Conservation (phyloP, 164 flowering plant genomes). For the Vitis rotundifolia region DNA sequence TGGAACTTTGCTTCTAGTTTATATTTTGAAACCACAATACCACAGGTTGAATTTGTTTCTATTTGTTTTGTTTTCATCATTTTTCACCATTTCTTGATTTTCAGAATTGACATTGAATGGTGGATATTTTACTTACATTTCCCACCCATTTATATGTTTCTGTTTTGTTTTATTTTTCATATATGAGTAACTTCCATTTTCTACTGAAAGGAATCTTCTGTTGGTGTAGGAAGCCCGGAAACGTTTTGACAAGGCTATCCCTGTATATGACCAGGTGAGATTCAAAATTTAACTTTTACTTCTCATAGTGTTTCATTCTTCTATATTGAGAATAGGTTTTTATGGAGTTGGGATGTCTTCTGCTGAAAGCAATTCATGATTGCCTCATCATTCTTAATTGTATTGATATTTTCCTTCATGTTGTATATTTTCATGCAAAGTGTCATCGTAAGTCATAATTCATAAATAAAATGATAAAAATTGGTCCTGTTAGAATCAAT, state of each 20-base stretch:
- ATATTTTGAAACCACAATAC: too few relatives aligned
- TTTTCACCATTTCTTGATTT: not conserved
- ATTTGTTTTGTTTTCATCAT: too few relatives aligned
- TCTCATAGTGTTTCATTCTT: not conserved
- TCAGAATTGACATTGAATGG: not conserved
- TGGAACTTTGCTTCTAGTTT: too few relatives aligned
- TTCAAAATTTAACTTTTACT: not conserved
- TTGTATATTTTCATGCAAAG: not conserved
- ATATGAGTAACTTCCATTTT: not conserved
- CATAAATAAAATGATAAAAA: not conserved
- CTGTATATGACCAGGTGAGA: conserved; percentile 65
- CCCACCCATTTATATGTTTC: not conserved
- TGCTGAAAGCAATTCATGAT: not conserved
- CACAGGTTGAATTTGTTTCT: too few relatives aligned
- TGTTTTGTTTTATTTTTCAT: not conserved
- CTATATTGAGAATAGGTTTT: not conserved
- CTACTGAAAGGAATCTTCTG: not conserved
- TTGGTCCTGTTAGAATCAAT: not conserved
- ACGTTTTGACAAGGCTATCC: conserved; percentile 73
- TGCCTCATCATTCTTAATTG: not conserved
- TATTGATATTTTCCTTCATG: not conserved
- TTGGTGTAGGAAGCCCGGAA: conserved; percentile 72
- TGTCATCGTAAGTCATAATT: not conserved
- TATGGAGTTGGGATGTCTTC: not conserved
- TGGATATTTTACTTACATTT: not conserved